A percentile compares a stretch with the other conserved stretches of the same genome.
Evolutionary conservation across 371 early-diverging fungal species (phyloP).

Genomic region (Capillidium heterosporum): DNA sequence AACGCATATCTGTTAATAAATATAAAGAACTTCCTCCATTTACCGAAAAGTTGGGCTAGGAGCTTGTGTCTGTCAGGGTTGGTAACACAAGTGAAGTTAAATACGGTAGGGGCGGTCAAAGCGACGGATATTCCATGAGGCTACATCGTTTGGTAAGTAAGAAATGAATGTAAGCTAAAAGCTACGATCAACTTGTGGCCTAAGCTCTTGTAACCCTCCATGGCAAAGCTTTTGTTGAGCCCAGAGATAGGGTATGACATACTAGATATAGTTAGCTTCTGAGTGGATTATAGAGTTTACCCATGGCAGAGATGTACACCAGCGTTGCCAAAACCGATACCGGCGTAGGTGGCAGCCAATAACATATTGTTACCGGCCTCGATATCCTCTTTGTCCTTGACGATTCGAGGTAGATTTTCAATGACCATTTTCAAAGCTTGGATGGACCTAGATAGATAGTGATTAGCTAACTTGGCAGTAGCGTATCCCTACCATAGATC

Average conservation of each 20-base stretch:
- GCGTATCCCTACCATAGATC: constrained; percentile 44
- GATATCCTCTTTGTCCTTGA: constrained; percentile 44
- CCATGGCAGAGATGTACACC: constrained; percentile 46
- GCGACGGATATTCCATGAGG: constrained; percentile 75
- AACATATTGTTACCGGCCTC: constrained; percentile 75
- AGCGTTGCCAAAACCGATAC: constrained; percentile 85
- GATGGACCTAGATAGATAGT: constrained; percentile 19
- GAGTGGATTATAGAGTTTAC: not conserved
- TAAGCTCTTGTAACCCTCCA: constrained; percentile 45
- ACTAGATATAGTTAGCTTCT: constrained; percentile 18
- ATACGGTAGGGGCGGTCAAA: constrained; percentile 73
- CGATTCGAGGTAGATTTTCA: constrained; percentile 54
- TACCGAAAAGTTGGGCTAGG: constrained; percentile 59
- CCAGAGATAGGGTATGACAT: constrained; percentile 60
- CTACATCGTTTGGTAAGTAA: constrained; percentile 3
- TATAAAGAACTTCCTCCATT: constrained; percentile 21
- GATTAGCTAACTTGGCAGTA: not conserved
- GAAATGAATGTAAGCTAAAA: not conserved
- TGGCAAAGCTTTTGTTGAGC: constrained; percentile 43
- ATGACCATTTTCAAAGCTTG: constrained; percentile 67
- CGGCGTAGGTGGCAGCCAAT: constrained; percentile 79
- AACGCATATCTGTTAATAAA: not conserved
- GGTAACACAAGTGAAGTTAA: constrained; percentile 59
- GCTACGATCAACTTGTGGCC: constrained; percentile 28
- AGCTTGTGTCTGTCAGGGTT: constrained; percentile 75